Percentiles rank a stretch among this genome's conserved stretches.
phyloP scores from a whole-genome alignment of 495 filamentous ascomycete genomes.

The Chaetomium tenue region DNA sequence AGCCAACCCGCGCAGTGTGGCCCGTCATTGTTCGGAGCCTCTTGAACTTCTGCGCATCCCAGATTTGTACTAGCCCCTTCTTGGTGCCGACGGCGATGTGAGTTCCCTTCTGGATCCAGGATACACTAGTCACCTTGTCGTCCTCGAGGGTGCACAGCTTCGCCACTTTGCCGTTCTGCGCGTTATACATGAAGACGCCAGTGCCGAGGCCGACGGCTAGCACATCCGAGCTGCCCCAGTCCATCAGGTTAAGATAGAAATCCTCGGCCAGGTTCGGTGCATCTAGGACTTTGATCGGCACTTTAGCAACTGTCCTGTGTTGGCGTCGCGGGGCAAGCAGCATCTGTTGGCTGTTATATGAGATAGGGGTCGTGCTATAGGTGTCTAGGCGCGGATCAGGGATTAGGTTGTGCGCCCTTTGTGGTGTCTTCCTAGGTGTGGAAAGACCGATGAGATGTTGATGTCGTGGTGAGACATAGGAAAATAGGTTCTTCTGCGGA shows the following conservation, averaged over 20 bases:
- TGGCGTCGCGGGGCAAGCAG: slow-evolving; percentile 84
- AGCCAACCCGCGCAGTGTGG: slow-evolving; percentile 84
- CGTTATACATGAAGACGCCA: slow-evolving; percentile 99
- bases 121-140: slow-evolving; percentile 93
- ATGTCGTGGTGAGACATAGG: slow-evolving; percentile 79
- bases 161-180: slow-evolving; percentile 76
- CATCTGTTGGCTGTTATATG: slow-evolving; percentile 86
- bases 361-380: slow-evolving; percentile 89
- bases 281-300: slow-evolving; percentile 96
- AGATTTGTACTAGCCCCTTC: slow-evolving; percentile 93
- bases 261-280: slow-evolving; percentile 95
- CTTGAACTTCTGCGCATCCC: slow-evolving; percentile 85
- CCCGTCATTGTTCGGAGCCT: slow-evolving; percentile 93
- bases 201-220: slow-evolving; percentile 87
- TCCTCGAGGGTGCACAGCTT: slow-evolving; percentile 91
- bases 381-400: slow-evolving; percentile 84
- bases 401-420: slow-evolving; percentile 79
- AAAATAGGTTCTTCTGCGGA: slow-evolving; percentile 95
- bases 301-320: slow-evolving; percentile 85
- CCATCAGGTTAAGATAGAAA: slow-evolving; percentile 95
- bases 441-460: slow-evolving; percentile 66
- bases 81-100: slow-evolving; percentile 92
- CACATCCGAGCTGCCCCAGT: slow-evolving; percentile 96
- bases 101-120: slow-evolving; percentile 94
- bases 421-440: slow-evolving; percentile 84